Base-by-base conservation (phyloP, 1,284 basidiomycete genomes). In the Trichosporon ovoides region DNA sequence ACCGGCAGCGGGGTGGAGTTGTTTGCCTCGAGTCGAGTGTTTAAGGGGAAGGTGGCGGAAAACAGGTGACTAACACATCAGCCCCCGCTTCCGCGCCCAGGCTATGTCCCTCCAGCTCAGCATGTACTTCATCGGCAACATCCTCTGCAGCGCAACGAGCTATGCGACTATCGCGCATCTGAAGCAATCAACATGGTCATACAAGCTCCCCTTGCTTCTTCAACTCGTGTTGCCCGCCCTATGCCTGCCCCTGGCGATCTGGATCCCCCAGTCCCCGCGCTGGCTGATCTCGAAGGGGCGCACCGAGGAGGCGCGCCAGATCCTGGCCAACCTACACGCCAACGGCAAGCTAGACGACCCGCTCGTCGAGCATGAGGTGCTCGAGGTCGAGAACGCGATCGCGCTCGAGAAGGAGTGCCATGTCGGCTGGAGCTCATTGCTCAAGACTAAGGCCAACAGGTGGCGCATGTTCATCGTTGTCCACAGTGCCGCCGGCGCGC, bases 191-290 rank as follows among this genome's bases (percentile, higher is more conserved):
- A 24, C 33, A 10, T 57, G 55, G 55, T 43, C 50, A 10, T 57
- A 51, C 50, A 38, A 51, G 22, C 49, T 57, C 11, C 50, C 52
- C 0, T 19, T 55, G 13, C 46, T 58, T 11, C 36, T 88, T 2
- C 87, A 90, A 73, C 37, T 43, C 2, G 34, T 38, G 3, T 22
- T 46, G 5, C 50, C 38, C 14, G 56, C 38, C 0, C 38, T 57
- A n/a, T 48, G 87, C 68, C 73, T 85, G 31, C 65, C 73, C 52
- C 69, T 84, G 46, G 79, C 85, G 56, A 81, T 55, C 38, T 54
- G 86, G 63, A 78, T 87, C 18, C 87, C 87, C 3, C 85, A 88
- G 68, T 85, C 84, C 31, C 86, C 86, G 24, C 81, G 86, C 35
- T 87, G 82, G 77, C 79, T 88, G 20, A 81, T 87, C 16, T 81